These are phyloP conservation scores for Pleurotus ostreatus DNA, from an alignment of 768 basidiomycete genomes.

Conservation along the genomic window DNA sequence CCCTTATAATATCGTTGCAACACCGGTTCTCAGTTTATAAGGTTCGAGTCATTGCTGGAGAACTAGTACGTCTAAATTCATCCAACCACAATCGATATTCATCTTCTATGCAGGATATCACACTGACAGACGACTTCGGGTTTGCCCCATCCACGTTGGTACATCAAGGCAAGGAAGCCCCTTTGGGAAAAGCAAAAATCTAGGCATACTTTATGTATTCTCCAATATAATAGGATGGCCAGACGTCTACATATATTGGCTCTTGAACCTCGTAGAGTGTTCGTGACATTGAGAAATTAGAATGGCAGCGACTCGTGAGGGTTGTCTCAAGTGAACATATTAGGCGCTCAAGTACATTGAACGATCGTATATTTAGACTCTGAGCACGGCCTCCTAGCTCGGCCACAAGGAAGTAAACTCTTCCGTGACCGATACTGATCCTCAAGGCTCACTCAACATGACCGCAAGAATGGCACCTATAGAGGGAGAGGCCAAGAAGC, in stretches of 20 bases:
- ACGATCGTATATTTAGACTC: not conserved
- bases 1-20: not conserved
- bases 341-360: not conserved
- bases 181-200: slow-evolving; percentile 64
- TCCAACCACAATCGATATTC: too few relatives aligned
- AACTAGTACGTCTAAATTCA: slow-evolving; percentile 50
- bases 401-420: not conserved
- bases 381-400: not conserved
- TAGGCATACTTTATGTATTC: slow-evolving; percentile 20
- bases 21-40: slow-evolving; percentile 21
- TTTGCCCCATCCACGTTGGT: slow-evolving; percentile 84
- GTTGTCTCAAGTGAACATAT: not conserved
- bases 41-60: slow-evolving; percentile 82
- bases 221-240: too few relatives aligned
- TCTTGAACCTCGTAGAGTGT: too few relatives aligned
- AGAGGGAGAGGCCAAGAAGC: slow-evolving; percentile 76
- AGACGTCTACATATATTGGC: too few relatives aligned
- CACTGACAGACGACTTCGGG: slow-evolving; percentile 73
- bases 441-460: slow-evolving; percentile 20
- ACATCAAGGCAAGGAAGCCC: slow-evolving; percentile 61
- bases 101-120: slow-evolving; percentile 45
- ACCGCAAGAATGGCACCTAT: slow-evolving; percentile 56
- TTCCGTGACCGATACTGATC: not conserved
- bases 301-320: too few relatives aligned
- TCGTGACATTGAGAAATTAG: too few relatives aligned